A percentile compares a stretch with the other conserved stretches of the same genome.
These are phyloP conservation scores for Cercospora janseana DNA, from an alignment of 2,329 filamentous ascomycete genomes.

Conservation along the genomic window DNA sequence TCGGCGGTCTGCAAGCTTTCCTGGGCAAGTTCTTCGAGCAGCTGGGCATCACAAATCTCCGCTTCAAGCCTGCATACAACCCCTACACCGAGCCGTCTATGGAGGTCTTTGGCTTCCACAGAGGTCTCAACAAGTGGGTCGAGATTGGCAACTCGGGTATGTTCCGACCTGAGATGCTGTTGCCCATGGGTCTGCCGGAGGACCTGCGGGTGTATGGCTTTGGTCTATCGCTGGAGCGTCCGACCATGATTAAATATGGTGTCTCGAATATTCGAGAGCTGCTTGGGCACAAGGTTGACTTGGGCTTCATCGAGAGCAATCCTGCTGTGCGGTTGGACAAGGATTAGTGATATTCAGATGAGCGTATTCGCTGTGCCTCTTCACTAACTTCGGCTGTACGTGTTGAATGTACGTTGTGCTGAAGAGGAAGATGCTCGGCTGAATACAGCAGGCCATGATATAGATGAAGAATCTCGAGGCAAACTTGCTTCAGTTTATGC, in stretches of 20 bases:
- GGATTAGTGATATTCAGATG: slow-evolving; percentile 44
- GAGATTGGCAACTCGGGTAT: slow-evolving; percentile 98
- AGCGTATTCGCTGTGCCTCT: not conserved
- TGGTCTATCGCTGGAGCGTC: slow-evolving; percentile 85
- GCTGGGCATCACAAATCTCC: slow-evolving; percentile 83
- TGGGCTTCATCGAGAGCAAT: slow-evolving; percentile 88
- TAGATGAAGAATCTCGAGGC: too few species aligned
- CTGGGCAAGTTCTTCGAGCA: slow-evolving; percentile 95
- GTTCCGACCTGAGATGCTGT: slow-evolving; percentile 97
- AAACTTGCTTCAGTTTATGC: too few species aligned
- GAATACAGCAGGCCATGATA: too few species aligned
- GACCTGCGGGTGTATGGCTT: slow-evolving; percentile 93
- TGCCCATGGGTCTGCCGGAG: slow-evolving; percentile 88
- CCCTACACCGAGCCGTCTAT: slow-evolving; percentile 93
- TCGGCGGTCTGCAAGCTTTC: slow-evolving; percentile 90
- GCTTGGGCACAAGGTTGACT: slow-evolving; percentile 90
- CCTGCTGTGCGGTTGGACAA: slow-evolving; percentile 87
- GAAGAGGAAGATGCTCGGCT: too few species aligned
- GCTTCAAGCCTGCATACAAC: slow-evolving; percentile 97
- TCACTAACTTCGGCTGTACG: not conserved
- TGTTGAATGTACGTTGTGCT: too few species aligned
- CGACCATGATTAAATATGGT: slow-evolving; percentile 93
- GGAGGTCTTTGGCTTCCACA: slow-evolving; percentile 97
- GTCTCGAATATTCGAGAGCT: slow-evolving; percentile 83
- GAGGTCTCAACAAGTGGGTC: slow-evolving; percentile 83